Conservation (phyloP, 2,329 filamentous ascomycete species). For the Thielaviopsis euricoi region DNA sequence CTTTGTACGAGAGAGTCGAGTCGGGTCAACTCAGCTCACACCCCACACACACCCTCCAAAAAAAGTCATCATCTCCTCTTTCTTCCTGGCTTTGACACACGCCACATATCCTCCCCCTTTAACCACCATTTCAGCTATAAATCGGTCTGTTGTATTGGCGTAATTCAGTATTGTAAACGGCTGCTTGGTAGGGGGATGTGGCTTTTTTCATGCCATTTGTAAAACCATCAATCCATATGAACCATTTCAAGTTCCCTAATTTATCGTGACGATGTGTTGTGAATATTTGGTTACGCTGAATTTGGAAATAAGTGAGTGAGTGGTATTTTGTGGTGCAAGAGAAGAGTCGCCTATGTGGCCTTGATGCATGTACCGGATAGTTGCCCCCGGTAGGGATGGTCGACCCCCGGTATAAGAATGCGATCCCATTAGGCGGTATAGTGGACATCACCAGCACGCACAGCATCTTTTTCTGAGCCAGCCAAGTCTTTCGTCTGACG, state of each 20-base stretch:
- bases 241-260: background rate
- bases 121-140: background rate
- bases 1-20: background rate
- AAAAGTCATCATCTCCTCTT: constrained; percentile 11
- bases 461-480: no score
- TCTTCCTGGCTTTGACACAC: background rate
- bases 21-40: constrained; percentile 9
- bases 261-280: background rate
- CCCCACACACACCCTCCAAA: constrained; percentile 8
- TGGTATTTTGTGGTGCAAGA: no score
- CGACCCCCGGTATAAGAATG: background rate
- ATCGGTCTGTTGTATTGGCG: background rate
- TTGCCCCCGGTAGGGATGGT: no score
- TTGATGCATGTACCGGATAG: background rate
- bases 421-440: background rate
- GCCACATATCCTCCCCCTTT: no score
- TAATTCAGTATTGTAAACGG: background rate
- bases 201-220: background rate
- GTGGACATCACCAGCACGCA: no score
- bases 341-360: background rate
- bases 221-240: background rate
- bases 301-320: no score
- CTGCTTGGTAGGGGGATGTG: background rate
- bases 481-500: no score
- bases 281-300: background rate